phyloP scores from a whole-genome alignment of 2,329 filamentous ascomycete genomes.

The Neoascochyta sp. region DNA sequence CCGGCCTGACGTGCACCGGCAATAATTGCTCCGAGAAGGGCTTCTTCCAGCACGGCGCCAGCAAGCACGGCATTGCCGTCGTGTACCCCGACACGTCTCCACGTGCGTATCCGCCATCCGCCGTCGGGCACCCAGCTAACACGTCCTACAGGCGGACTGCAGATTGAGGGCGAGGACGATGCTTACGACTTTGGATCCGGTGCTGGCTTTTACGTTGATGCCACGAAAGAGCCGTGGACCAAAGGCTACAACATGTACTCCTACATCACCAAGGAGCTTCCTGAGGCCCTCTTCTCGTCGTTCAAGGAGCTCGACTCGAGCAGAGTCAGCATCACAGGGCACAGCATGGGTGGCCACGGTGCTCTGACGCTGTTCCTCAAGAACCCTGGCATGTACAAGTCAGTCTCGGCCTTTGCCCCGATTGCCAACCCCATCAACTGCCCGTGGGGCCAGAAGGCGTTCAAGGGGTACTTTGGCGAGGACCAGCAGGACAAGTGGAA shows the following conservation, averaged over 20 bases:
- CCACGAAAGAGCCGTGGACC: slow-evolving; percentile 68
- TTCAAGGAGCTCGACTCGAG: slow-evolving; percentile 68
- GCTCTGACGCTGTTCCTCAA: slow-evolving; percentile 88
- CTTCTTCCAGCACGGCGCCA: slow-evolving; percentile 84
- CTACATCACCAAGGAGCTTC: slow-evolving; percentile 89
- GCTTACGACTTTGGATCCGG: slow-evolving; percentile 87
- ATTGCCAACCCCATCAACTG: slow-evolving; percentile 82
- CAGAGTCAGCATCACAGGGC: slow-evolving; percentile 80
- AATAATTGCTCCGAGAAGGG: slow-evolving; percentile 75
- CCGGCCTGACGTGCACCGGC: slow-evolving; percentile 89
- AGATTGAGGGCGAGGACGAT: slow-evolving; percentile 80
- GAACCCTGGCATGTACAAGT: slow-evolving; percentile 85
- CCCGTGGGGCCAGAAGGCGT: slow-evolving; percentile 95
- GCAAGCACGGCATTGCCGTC: slow-evolving; percentile 79
- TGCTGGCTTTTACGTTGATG: slow-evolving; percentile 93
- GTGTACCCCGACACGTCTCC: slow-evolving; percentile 95
- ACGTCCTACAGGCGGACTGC: slow-evolving; percentile 59
- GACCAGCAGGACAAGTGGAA: slow-evolving; percentile 72
- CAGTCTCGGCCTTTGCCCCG: slow-evolving; percentile 84
- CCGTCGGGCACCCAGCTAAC: slow-evolving; percentile 13
- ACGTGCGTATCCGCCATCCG: slow-evolving; percentile 49
- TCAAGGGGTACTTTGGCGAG: slow-evolving; percentile 81
- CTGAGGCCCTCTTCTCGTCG: slow-evolving; percentile 65
- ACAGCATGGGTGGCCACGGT: slow-evolving; percentile 97
- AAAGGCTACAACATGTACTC: slow-evolving; percentile 89